A percentile compares a stretch with the other conserved stretches of the same genome.
These are phyloP conservation scores for Fraxinus platypoda DNA, from an alignment of 305 asterid species.

Conservation along the genomic window DNA sequence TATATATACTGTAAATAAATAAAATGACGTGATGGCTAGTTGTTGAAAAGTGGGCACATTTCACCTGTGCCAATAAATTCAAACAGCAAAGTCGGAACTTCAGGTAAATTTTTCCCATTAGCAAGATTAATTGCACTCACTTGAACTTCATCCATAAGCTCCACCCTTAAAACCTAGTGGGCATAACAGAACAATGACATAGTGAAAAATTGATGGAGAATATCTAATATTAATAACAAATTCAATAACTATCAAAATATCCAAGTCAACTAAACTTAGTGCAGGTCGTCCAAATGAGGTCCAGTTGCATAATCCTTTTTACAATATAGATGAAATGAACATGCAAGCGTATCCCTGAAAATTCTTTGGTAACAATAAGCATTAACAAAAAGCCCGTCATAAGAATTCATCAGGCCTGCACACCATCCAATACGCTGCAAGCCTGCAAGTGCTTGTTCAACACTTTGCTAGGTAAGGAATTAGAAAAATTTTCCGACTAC, in stretches of 20 bases:
- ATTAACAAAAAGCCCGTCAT: too few species aligned
- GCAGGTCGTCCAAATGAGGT: too few species aligned
- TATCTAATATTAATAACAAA: too few species aligned
- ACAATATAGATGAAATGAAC: too few species aligned
- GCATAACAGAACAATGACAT: not conserved
- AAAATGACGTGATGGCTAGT: not conserved
- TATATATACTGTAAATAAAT: not conserved
- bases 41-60: not conserved
- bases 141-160: constrained; percentile 95
- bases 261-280: too few species aligned
- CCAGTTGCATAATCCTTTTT: too few species aligned
- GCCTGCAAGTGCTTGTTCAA: not conserved
- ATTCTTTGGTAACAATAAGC: too few species aligned
- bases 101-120: constrained; percentile 80
- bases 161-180: constrained; percentile 84
- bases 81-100: constrained; percentile 87
- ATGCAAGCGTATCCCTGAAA: too few species aligned
- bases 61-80: constrained; percentile 96
- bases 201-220: constrained; percentile 12
- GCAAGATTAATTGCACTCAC: constrained; percentile 83
- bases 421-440: too few species aligned
- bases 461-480: constrained; percentile 29
- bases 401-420: too few species aligned
- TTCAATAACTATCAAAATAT: not conserved
- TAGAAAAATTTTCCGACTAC: not conserved